Evolutionary conservation across 129 eudicot species (phyloP), one percentile per base, ranked within the genome.

Genomic region (Rutidosis leptorrhynchoides): DNA sequence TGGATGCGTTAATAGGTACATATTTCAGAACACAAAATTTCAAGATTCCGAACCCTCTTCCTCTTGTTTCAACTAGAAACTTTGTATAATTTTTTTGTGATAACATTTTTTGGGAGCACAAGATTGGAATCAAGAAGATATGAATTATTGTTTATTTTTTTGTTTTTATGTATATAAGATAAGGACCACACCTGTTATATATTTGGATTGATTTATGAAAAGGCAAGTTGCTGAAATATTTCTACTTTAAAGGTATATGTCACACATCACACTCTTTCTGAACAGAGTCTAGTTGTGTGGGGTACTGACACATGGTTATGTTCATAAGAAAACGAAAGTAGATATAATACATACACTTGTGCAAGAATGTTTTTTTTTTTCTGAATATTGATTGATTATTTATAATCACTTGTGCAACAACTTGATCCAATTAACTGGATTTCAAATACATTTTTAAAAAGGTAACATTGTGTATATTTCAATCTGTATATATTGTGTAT

Each of bases 41-140:
- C 82, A 83, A 80, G 82, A 72, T 86, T 60, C 88, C 94, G 2
- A 83, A 72, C 76, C 80, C 79, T 15, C 71, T 80, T 75, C 64
- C 74, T 12, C 56, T 48, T 78, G 71, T 49, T 74, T 59, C 64
- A 58, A 62, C 49, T 28, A 21, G 28, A 16, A 48, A 11, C 54
- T 35, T 24, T 35, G 69, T 58, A 74, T 67, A 59, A 60, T 57
- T 58, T 65, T 37, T 11, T 42, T 40, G 51, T 33, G 71, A 58
- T 46, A 27, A 54, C 26, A 42, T 46, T 74, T 66, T 58, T 74
- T 21, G 21, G 51, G 59, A 14, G 58, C 37, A 46, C 54, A 67
- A 53, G 64, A 23, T 62, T 72, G 43, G 69, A n/a, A 32, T 58
- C 19, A 46, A 43, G 49, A 57, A 65, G n/a, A 35, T 5, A 42